Base-by-base conservation (phyloP, 2,329 filamentous ascomycete genomes). In the Corinectria fuckeliana region DNA sequence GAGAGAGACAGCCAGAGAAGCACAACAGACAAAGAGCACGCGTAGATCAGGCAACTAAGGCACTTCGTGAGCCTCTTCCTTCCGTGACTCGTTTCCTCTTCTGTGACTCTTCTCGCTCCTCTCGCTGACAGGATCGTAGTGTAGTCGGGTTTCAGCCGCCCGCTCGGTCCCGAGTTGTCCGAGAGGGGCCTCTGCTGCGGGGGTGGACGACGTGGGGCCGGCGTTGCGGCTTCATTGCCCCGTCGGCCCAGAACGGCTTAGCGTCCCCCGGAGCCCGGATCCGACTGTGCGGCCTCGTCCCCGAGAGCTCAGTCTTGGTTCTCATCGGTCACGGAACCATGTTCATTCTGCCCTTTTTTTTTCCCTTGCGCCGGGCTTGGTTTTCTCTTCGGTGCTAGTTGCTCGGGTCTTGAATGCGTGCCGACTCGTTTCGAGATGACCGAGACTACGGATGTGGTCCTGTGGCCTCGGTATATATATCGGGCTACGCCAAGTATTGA, bases 231-330 rank as follows among this genome's bases (percentile, higher is more conserved):
- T 9, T 38, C 16, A n/a, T 18, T 26, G 9, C 6, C 25, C n/a
- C 25, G 41, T 10, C 32, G 20, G 50, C 44, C 67, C 55, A 56
- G 62, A 63, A 47, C 13, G 48, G 69, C 14, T 52, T 71, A 69
- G 69, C 60, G 53, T 5, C 21, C n/a, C 53, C 45, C n/a, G n/a
- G 30, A 45, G 39, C 34, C 64, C 62, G 66, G 68, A 61, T 64
- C 66, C 68, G 63, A 64, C 54, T 28, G 16, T 16, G 23, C 18
- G 34, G 30, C 39, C 53, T 65, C 63, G 61, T 53, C 20, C 55
- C 63, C 61, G 58, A 65, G 21, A 18, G 41, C 7, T 18, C 36
- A 18, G 32, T n/a, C 16, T 30, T 30, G 20, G 44, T n/a, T n/a
- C n/a, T n/a, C n/a, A n/a, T 25, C 45, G 42, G 42, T 13, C 42